Evolutionary conservation across 208 protist species (phyloP).

Genomic region (Leishmania lainsoni): DNA sequence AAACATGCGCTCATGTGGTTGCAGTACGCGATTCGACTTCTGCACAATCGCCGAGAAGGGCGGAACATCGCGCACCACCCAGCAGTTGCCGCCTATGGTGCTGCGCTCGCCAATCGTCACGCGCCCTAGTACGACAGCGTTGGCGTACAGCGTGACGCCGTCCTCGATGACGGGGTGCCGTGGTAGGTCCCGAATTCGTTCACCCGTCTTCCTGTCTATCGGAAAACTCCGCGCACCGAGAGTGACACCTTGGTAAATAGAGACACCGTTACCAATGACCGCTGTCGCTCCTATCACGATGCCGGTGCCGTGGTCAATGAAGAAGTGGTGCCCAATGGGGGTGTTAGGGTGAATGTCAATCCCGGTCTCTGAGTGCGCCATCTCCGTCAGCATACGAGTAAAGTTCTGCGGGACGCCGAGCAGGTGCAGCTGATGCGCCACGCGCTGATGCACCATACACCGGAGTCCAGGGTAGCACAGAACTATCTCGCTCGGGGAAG

Average conservation of each 20-base stretch:
- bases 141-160: conserved; percentile 80
- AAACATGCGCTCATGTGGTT: conserved; percentile 54
- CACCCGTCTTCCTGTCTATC: conserved; percentile 54
- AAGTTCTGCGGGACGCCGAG: conserved; percentile 72
- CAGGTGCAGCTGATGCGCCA: conserved; percentile 67
- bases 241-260: conserved; percentile 87
- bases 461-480: conserved; percentile 76
- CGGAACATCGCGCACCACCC: conserved; percentile 58
- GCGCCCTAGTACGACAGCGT: conserved; percentile 78
- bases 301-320: conserved; percentile 92
- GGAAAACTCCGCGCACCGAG: conserved; percentile 81
- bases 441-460: conserved; percentile 76
- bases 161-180: conserved; percentile 91
- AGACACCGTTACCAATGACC: conserved; percentile 80
- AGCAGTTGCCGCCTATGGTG: conserved; percentile 78
- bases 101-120: conserved; percentile 77
- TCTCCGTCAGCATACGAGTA: conserved; percentile 76
- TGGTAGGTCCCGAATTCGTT: conserved; percentile 52
- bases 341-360: conserved; percentile 91
- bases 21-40: conserved; percentile 38
- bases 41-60: conserved; percentile 60
- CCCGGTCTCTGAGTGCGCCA: conserved; percentile 64
- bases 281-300: conserved; percentile 89
- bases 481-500: conserved; percentile 65
- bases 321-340: conserved; percentile 82